Evolutionary conservation across 805 yeast species (phyloP), one percentile per base, ranked within the genome.

Genomic region (Starmera dryadoides): DNA sequence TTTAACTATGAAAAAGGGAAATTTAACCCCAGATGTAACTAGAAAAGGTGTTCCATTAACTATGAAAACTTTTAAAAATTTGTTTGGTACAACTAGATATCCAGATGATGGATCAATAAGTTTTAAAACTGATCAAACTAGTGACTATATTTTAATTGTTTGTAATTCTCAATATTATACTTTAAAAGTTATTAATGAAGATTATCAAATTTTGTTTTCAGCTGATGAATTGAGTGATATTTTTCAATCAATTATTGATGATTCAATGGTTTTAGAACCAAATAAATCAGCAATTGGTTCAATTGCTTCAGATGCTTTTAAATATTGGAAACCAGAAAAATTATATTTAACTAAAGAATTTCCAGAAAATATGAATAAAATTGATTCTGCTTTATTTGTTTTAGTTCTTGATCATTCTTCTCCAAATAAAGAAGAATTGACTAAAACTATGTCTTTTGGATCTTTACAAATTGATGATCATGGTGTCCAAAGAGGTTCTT

Each of bases 401-500:
- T 68, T 88, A 30, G 88, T 91, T 41, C 68, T 88, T 38, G 97
- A 88, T 55, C 85, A 85, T 50, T 73, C 85, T 9, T 72, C 68
- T 30, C 74, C 84, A 30, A 69, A 73, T 21, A 77, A 78, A 32
- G 66, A 78, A 47, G 73, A 46, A 17, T 35, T 50, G 32, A 55
- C 52, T 12, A 78, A 83, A 53, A 80, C 85, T 55, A 81, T 87
- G 68, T 76, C 86, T 36, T 86, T 93, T 58, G 97, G 97, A 6
- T 77, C 84, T 39, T 75, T 86, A 14, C 68, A 68, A 19, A 69
- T 88, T 33, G 85, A 85, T 46, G 76, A 80, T 6, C 39, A 44
- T 26, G 96, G 96, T 47, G 77, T 85, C 38, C 96, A 88, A 62
- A 79, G 82, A 11, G 97, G 97, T 32, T 85, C 96, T 1, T 87